Base-by-base conservation (phyloP, 192 early-diverging fungal genomes). In the Umbelopsis ramanniana region DNA sequence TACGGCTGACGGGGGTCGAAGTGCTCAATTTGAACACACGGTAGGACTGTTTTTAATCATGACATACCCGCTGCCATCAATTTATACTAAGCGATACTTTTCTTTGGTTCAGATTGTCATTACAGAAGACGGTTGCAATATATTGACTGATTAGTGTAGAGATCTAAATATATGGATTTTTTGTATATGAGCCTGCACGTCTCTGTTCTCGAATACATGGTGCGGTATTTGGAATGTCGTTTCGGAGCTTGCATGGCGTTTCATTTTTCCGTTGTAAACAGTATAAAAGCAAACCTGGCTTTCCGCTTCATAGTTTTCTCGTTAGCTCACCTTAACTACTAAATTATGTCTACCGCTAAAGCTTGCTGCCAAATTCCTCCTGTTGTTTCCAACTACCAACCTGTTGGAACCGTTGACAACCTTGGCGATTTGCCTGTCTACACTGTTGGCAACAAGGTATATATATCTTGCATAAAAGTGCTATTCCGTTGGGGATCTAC, bases 1-100 rank as follows among this genome's bases (percentile, higher is more conserved):
- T 2, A 94, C 94, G 0, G 72, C 72, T 12, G 95, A 96, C 74
- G 91, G 92, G 38, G 93, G 93, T 6, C 80, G 94, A 46, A 91
- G 93, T 38, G 92, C 96, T 21, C 96, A 97, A 83, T 97, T 90
- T 82, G 95, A 94, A 74, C 90, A 93, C 75, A 92, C 89, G n/a
- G 79, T 84, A 78, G 72, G 71, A 21, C 40, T 43, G 40, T 43
- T 50, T 50, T 50, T 17, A 1, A 17, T 21, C 17, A 50, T 3
- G 15, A n/a, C n/a, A 21, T 17, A 12, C 11, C 1, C 4, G 48
- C 17, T 5, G 46, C 46, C 4, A 23, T 38, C 11, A 63, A 7
- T 33, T 14, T 11, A 35, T 37, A 29, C 2, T 63, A 11, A 37
- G 17, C 33, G 1, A 37, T 37, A 4, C 2, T 17, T 3, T 37